Base-by-base conservation (phyloP, 164 flowering plant species). In the Sedum album region DNA sequence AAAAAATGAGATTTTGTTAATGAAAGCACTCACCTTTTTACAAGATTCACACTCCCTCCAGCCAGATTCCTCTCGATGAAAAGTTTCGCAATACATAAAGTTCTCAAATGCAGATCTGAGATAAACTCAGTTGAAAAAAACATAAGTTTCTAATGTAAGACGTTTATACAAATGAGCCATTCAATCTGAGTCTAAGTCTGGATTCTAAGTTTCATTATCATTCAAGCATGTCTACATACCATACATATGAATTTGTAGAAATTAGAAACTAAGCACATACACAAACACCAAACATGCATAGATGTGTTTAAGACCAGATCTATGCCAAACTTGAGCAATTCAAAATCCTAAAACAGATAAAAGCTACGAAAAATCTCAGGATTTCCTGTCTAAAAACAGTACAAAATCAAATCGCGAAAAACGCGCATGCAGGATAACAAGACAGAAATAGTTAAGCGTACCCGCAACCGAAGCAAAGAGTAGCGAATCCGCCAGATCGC, bases 21-120 rank as follows among this genome's bases (percentile, higher is more conserved):
- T 35, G 7, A 3, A 35, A 35, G n/a, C n/a, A 35, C 64, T 65
- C 69, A 83, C 91, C 87, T 81, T 87, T 69, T 71, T 36, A 68
- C 91, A 87, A 11, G 72, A 33, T 46, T 64, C 77, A 80, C 91
- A 87, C 53, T 83, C 78, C 73, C 89, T 83, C 91, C 91, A 87
- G 39, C 91, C 91, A 74, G 82, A 62, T 76, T 87, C 85, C n/a
- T 82, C 83, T 2, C 7, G 60, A 66, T 87, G 91, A 75, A 78
- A 87, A 26, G 79, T 82, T n/a, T 83, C 83, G 72, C 91, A 87
- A 74, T 57, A 87, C 44, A 75, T 72, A 0, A 33, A 73, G 60
- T 79, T 81, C 75, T 87, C 91, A 78, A 75, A 87, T 10, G 83
- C 85, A 71, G 82, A 74, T 71, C 90, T 86, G 66, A 20, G 39